Conservation (phyloP, 768 basidiomycete genomes). For the Sarcodon aspratus region DNA sequence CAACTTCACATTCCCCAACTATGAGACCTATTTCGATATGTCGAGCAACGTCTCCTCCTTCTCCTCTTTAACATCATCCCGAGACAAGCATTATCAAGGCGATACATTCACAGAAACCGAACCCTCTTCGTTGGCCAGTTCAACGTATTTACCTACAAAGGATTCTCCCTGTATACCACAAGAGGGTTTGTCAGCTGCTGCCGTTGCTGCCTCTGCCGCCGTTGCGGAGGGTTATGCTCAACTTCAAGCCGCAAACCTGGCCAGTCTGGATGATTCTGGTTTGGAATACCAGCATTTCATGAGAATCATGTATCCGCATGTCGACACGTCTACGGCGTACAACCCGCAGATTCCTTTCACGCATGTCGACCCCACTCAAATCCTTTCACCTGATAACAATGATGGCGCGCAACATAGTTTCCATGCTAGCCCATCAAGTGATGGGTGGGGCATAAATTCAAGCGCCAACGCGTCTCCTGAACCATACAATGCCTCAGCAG, state of each 20-base stretch:
- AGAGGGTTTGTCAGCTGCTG: slow-evolving; percentile 53
- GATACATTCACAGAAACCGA: neutral
- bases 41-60: slow-evolving; percentile 1
- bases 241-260: slow-evolving; percentile 41
- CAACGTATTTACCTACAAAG: slow-evolving; percentile 26
- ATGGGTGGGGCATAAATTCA: slow-evolving; percentile 66
- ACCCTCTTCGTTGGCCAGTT: slow-evolving; percentile 5
- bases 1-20: slow-evolving; percentile 60
- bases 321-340: slow-evolving; percentile 27
- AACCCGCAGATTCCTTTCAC: slow-evolving; percentile 44
- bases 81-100: neutral
- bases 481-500: slow-evolving; percentile 55
- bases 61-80: neutral
- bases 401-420: slow-evolving; percentile 35
- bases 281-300: slow-evolving; percentile 60
- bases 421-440: slow-evolving; percentile 74
- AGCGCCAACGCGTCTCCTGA: slow-evolving; percentile 71
- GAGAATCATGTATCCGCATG: slow-evolving; percentile 48
- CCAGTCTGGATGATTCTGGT: slow-evolving; percentile 39
- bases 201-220: slow-evolving; percentile 53
- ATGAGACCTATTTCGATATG: slow-evolving; percentile 45
- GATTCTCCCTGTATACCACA: slow-evolving; percentile 17
- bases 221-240: slow-evolving; percentile 69
- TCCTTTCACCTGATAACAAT: slow-evolving; percentile 36
- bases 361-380: slow-evolving; percentile 90